Conservation (phyloP, 179 eudicot species). For the Monotropa hypopitys region DNA sequence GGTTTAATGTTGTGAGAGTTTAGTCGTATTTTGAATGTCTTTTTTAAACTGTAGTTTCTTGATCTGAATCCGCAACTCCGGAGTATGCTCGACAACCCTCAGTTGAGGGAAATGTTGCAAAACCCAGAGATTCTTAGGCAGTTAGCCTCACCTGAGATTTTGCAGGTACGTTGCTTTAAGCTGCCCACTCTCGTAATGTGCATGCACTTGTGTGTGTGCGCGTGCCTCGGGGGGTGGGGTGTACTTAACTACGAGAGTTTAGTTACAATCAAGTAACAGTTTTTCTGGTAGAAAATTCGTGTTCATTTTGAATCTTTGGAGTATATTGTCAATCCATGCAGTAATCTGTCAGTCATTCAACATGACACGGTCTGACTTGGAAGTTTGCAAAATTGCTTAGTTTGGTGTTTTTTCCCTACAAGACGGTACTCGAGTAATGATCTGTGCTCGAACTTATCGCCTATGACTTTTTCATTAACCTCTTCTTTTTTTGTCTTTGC, state of each 20-base stretch:
- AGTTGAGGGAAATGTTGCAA: constrained; percentile 47
- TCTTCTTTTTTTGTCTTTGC: constrained; percentile 18
- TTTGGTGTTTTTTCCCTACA: not conserved
- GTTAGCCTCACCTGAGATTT: constrained; percentile 34
- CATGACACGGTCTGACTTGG: not conserved
- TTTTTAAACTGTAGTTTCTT: constrained; percentile 20
- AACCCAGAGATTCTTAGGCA: constrained; percentile 41
- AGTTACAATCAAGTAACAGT: too few species aligned
- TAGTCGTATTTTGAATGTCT: too few species aligned
- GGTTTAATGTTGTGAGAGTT: too few species aligned
- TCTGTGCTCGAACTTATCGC: not conserved
- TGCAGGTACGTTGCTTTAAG: constrained; percentile 40
- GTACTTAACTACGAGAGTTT: too few species aligned
- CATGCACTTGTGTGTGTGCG: too few species aligned
- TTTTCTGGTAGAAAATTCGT: too few species aligned
- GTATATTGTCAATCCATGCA: not conserved
- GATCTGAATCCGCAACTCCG: constrained; percentile 33
- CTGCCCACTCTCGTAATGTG: too few species aligned
- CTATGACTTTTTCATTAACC: not conserved
- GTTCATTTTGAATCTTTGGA: not conserved
- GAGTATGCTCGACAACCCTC: constrained; percentile 35
- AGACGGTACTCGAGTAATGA: not conserved
- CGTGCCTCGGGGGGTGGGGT: too few species aligned
- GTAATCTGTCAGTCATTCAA: not conserved
- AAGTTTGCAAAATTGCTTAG: not conserved